These are phyloP conservation scores for Entomortierella lignicola DNA, from an alignment of 192 early-diverging fungal genomes.

Conservation along the genomic window DNA sequence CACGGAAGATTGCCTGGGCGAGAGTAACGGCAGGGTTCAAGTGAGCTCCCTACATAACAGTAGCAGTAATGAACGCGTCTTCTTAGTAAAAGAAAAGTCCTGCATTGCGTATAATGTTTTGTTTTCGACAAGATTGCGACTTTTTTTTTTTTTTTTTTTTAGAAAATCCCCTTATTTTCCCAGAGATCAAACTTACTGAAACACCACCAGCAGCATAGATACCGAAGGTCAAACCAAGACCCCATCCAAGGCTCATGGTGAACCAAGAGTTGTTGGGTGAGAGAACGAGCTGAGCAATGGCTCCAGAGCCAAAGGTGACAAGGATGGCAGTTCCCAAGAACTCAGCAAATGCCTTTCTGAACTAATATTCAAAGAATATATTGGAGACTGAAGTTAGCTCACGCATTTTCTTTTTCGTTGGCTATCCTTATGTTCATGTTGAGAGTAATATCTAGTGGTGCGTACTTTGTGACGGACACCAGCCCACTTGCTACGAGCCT, in stretches of 20 bases:
- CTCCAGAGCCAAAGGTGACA: slow-evolving; percentile 74
- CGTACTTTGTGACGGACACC: slow-evolving; percentile 52
- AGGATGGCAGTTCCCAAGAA: slow-evolving; percentile 79
- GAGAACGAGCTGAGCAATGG: slow-evolving; percentile 62
- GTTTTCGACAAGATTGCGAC: background rate
- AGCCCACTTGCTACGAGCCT: slow-evolving; percentile 46
- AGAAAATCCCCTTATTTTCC: background rate
- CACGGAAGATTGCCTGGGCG: slow-evolving; percentile 71
- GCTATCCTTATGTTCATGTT: too few species aligned
- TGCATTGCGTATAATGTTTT: background rate
- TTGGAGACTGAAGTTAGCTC: too few species aligned
- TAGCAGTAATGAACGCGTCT: background rate
- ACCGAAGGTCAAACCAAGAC: slow-evolving; percentile 71
- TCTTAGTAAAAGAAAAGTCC: too few species aligned
- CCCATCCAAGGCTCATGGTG: slow-evolving; percentile 71
- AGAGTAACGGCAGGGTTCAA: slow-evolving; percentile 84
- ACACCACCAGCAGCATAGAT: slow-evolving; percentile 72
- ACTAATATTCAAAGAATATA: slow-evolving; percentile 16
- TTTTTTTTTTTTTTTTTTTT: background rate
- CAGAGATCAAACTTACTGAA: slow-evolving; percentile 58
- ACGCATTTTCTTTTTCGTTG: too few species aligned
- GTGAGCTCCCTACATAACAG: slow-evolving; percentile 69
- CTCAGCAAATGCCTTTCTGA: slow-evolving; percentile 71
- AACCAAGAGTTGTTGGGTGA: slow-evolving; percentile 54
- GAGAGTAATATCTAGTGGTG: background rate